These are phyloP conservation scores for Macrotyloma uniflorum DNA, from an alignment of 306 rosid species.

Conservation along the genomic window DNA sequence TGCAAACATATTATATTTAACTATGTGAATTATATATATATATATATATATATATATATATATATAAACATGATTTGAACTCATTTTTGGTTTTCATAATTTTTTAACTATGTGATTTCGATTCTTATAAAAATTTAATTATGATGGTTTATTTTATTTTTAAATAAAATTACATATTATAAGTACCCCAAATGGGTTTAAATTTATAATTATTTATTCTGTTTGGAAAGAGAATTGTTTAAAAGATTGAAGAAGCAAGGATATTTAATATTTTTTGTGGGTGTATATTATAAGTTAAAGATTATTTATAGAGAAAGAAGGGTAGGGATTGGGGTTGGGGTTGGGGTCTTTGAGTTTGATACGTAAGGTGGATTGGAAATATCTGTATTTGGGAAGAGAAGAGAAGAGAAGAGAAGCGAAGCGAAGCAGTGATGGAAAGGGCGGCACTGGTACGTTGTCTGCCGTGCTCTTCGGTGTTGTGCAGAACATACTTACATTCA, in stretches of 20 bases:
- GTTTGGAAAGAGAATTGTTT: too few relatives aligned
- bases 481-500: conserved; percentile 45
- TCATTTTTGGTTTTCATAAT: too few relatives aligned
- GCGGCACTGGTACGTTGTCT: conserved; percentile 77
- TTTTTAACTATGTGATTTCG: too few relatives aligned
- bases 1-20: too few relatives aligned
- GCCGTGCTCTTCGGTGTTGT: conserved; percentile 53
- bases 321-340: background rate
- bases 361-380: background rate
- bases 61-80: too few relatives aligned
- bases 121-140: too few relatives aligned
- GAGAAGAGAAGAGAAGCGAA: background rate
- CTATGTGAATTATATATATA: too few relatives aligned
- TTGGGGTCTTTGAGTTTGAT: background rate
- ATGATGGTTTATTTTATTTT: too few relatives aligned
- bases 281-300: background rate
- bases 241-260: background rate
- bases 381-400: background rate
- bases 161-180: too few relatives aligned
- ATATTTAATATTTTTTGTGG: background rate
- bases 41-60: too few relatives aligned
- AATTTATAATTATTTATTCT: too few relatives aligned
- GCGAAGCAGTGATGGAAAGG: conserved; percentile 56
- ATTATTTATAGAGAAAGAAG: background rate
- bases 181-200: too few relatives aligned